Percentiles rank a stretch among this genome's conserved stretches.
These are phyloP conservation scores for Laguncularia racemosa DNA, from an alignment of 345 rosid genomes.

Conservation along the genomic window DNA sequence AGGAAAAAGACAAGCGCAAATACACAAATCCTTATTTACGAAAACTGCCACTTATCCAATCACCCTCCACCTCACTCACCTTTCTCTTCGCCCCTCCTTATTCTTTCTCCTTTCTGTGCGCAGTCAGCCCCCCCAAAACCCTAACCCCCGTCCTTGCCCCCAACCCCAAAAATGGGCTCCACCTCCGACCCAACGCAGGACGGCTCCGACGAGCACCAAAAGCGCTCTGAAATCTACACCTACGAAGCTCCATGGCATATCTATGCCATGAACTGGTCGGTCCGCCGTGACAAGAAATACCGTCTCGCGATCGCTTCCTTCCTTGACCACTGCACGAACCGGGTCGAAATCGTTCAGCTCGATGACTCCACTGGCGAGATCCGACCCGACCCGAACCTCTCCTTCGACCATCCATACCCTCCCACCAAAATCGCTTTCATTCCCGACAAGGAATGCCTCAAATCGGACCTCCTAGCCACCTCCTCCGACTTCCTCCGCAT, in stretches of 20 bases:
- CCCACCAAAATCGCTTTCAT: slow-evolving; percentile 86
- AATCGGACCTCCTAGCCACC: slow-evolving; percentile 89
- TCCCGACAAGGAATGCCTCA: slow-evolving; percentile 86
- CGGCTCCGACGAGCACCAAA: slow-evolving; percentile 90
- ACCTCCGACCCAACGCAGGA: slow-evolving; percentile 75
- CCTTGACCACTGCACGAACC: slow-evolving; percentile 69
- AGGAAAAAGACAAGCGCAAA: too few species aligned
- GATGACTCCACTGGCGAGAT: slow-evolving; percentile 96
- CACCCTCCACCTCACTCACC: not conserved
- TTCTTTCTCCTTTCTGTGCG: not conserved
- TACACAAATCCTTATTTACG: too few species aligned
- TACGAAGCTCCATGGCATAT: slow-evolving; percentile 97
- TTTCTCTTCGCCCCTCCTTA: too few species aligned
- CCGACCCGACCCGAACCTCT: slow-evolving; percentile 72
- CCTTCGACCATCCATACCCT: slow-evolving; percentile 90
- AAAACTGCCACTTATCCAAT: too few species aligned
- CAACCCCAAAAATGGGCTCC: slow-evolving; percentile 31
- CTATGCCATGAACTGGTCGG: slow-evolving; percentile 99
- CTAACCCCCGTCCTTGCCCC: not conserved
- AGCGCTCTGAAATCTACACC: slow-evolving; percentile 91
- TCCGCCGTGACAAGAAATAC: slow-evolving; percentile 95
- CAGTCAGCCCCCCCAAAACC: too few species aligned
- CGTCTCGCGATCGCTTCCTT: slow-evolving; percentile 91
- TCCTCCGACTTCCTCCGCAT: slow-evolving; percentile 87
- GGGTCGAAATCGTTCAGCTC: slow-evolving; percentile 91